Evolutionary conservation across 2,329 filamentous ascomycete genomes (phyloP).

Genomic region (Nemania sp.): DNA sequence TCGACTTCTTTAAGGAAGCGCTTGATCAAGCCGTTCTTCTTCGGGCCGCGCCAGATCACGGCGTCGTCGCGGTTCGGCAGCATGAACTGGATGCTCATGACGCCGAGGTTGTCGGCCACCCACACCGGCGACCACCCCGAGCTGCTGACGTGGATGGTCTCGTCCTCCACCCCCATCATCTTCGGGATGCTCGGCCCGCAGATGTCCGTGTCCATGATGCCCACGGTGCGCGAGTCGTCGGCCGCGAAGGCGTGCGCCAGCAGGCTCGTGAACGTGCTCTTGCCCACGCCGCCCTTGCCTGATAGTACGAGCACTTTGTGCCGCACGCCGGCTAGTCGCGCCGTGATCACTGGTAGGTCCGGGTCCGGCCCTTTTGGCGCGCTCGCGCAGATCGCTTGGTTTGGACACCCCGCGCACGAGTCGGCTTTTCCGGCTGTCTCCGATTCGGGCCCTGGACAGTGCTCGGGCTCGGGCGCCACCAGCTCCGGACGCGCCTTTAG

Average conservation of each 20-base stretch:
- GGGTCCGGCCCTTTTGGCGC: conserved; percentile 95
- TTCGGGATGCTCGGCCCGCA: conserved; percentile 96
- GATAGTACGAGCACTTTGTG: conserved; percentile 94
- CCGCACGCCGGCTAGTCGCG: conserved; percentile 76
- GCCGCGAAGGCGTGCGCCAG: conserved; percentile 87
- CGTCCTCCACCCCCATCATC: conserved; percentile 96
- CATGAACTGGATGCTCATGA: conserved; percentile 99
- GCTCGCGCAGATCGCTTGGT: conserved; percentile 92
- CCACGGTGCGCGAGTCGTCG: conserved; percentile 77
- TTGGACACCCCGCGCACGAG: conserved; percentile 92
- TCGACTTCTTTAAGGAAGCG: conserved; percentile 97
- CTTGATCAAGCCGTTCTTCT: conserved; percentile 99
- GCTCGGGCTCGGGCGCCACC: conserved; percentile 92
- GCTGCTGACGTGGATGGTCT: conserved; percentile 89
- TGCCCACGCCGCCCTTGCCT: conserved; percentile 95
- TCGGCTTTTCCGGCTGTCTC: conserved; percentile 71
- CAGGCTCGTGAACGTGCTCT: conserved; percentile 89
- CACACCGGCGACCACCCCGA: conserved; percentile 94
- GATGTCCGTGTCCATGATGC: conserved; percentile 98
- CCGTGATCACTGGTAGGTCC: conserved; percentile 85
- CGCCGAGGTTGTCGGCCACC: conserved; percentile 89
- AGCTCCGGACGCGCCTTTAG: conserved; percentile 80
- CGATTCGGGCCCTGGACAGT: conserved; percentile 90
- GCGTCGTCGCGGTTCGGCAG: conserved; percentile 90
- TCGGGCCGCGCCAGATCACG: conserved; percentile 95